Conservation (phyloP, 352 stramenopile genomes). For the Pythium phragmiticola region DNA sequence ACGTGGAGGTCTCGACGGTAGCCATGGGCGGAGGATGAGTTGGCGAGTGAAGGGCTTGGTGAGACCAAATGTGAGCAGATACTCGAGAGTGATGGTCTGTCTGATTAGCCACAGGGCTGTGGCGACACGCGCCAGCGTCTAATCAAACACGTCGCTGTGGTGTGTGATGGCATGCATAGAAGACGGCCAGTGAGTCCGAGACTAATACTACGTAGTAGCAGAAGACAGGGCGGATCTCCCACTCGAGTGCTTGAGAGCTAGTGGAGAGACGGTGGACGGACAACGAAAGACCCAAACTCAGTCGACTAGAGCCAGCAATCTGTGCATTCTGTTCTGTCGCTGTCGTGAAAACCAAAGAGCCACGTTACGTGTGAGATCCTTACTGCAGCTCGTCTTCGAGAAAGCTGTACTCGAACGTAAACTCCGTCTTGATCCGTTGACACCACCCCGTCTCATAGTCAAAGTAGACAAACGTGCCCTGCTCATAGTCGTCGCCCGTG, state of each 20-base stretch:
- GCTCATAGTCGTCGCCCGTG: constrained; percentile 98
- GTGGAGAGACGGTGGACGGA: no score
- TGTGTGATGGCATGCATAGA: no score
- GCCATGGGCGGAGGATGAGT: background rate
- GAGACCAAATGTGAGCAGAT: background rate
- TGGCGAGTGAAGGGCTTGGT: background rate
- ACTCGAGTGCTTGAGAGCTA: no score
- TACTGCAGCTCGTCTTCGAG: constrained; percentile 91
- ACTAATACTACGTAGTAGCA: no score
- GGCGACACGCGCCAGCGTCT: background rate
- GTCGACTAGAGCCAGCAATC: background rate
- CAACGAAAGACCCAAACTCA: no score
- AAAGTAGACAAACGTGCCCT: constrained; percentile 99
- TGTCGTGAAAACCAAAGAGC: background rate
- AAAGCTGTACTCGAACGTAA: constrained; percentile 98
- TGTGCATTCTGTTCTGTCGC: background rate
- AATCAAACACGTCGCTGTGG: background rate
- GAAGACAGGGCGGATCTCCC: no score
- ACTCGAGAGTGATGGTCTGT: background rate
- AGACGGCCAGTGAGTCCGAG: no score
- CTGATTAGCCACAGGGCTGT: background rate
- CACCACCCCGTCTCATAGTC: constrained; percentile 99
- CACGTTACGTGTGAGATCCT: background rate
- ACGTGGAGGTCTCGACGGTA: constrained; percentile 18
- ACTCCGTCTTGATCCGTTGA: constrained; percentile 98